Evolutionary conservation across 495 filamentous ascomycete genomes (phyloP).

Genomic region (Penicillium samsonianum): DNA sequence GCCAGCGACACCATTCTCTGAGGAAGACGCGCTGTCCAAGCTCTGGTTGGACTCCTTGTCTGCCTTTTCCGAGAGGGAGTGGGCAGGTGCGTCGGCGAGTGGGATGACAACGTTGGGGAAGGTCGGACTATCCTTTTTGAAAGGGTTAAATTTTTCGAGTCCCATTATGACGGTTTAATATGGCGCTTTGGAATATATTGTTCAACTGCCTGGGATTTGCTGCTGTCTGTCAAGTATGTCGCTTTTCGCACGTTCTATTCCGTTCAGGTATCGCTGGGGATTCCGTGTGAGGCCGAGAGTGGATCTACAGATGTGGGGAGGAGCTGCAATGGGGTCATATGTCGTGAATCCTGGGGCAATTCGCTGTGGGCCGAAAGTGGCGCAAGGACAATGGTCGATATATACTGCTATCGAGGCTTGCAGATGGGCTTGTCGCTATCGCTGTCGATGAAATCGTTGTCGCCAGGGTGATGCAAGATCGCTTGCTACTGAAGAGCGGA

Average conservation of each 20-base stretch:
- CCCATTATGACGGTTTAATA: constrained; percentile 30
- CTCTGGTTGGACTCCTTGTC: constrained; percentile 27
- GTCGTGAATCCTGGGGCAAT: not conserved
- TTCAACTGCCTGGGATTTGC: constrained; percentile 9
- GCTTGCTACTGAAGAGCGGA: constrained; percentile 23
- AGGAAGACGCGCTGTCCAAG: constrained; percentile 27
- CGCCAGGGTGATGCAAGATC: not conserved
- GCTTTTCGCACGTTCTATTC: not conserved
- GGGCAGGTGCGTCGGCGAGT: constrained; percentile 44
- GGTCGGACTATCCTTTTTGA: constrained; percentile 49
- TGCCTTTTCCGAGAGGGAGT: constrained; percentile 30
- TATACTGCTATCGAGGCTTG: constrained; percentile 1
- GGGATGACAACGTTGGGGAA: constrained; percentile 56
- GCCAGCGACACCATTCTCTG: constrained; percentile 32
- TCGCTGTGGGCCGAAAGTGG: constrained; percentile 13
- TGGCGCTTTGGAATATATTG: constrained; percentile 28
- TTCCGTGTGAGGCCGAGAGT: not conserved
- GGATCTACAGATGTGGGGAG: constrained; percentile 20
- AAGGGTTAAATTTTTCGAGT: constrained; percentile 47
- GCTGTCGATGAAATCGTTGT: not conserved
- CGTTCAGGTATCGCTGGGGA: constrained; percentile 2
- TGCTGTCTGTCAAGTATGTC: constrained; percentile 14
- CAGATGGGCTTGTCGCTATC: constrained; percentile 7
- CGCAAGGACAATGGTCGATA: constrained; percentile 16
- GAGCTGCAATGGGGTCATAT: constrained; percentile 7